Evolutionary conservation across 2,329 filamentous ascomycete genomes (phyloP), one percentile per base, ranked within the genome.

Genomic region (Domatiomyces globalis): DNA sequence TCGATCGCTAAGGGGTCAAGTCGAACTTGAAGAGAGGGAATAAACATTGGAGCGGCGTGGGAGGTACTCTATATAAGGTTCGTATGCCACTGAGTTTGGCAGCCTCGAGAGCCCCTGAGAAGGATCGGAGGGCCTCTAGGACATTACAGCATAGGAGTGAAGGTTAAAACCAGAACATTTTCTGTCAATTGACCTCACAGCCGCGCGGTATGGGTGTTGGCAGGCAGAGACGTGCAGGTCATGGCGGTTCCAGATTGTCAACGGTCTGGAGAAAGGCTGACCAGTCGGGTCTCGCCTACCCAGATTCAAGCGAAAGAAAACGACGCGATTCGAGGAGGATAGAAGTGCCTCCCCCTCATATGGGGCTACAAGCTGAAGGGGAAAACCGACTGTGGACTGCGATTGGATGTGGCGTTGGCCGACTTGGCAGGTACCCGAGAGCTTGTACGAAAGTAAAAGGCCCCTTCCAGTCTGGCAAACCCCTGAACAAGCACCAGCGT

Each of bases 1-100:
- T 43, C 18, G 19, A 36, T 36, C 47, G 44, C 27, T 36, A 25
- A 44, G 20, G 51, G 44, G 10, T 22, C 48, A 50, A 50, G 39
- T 22, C 22, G 48, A 50, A 50, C 51, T 53, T 53, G 51, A 50
- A 43, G 29, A 33, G 49, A 19, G 33, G 46, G 20, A 50, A 48
- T 12, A 25, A 27, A 17, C 8, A 29, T 39, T 17, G 9, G 18
- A 36, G 49, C 29, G 46, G 12, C 10, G 8, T 9, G 29, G 17
- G 46, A 36, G 29, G n/a, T 10, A 27, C 10, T 45, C 43, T 45
- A 45, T 45, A 45, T 45, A 45, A 5, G 12, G 15, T 39, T 10
- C 10, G 33, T 39, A 39, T 39, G 10, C 33, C 10, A 39, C 15
- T 15, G 33, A 25, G 22, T 25, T 25, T 6, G 22, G 22, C 33